Evolutionary conservation across 371 early-diverging fungal species (phyloP).

Genomic region (Saksenaea vasiformis): DNA sequence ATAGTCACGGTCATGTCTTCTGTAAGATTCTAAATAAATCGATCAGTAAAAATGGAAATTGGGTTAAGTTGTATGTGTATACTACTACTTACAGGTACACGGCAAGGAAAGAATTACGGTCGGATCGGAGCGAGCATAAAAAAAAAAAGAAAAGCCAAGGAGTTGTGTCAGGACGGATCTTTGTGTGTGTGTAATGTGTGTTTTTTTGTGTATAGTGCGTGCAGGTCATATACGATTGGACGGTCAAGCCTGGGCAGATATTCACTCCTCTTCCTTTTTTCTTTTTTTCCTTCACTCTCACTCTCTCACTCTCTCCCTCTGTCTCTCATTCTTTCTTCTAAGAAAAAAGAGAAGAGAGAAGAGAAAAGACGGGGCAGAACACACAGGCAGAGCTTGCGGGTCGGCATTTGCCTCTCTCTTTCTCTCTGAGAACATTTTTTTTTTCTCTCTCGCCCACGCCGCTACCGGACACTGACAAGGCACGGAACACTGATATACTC

Average conservation of each 20-base stretch:
- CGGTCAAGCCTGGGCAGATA: constrained; percentile 1
- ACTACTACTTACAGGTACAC: not conserved
- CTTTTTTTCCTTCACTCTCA: not conserved
- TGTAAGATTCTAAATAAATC: not conserved
- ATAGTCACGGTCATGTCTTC: constrained; percentile 18
- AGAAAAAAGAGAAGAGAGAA: not conserved
- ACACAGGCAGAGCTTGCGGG: constrained; percentile 9
- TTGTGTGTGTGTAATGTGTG: not conserved
- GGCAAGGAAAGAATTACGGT: not conserved
- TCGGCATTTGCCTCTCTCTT: constrained; percentile 1
- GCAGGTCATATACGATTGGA: not conserved
- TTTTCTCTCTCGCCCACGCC: constrained; percentile 8
- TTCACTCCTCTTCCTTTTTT: not conserved
- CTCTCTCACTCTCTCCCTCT: not conserved
- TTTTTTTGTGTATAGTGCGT: not conserved
- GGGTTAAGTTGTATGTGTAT: not conserved
- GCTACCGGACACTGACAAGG: constrained; percentile 18
- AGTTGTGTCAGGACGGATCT: constrained; percentile 4
- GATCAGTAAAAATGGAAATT: too few relatives aligned
- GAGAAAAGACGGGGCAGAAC: not conserved
- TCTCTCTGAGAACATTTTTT: not conserved
- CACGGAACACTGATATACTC: constrained; percentile 15
- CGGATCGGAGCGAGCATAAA: constrained; percentile 6
- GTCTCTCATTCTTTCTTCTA: not conserved
- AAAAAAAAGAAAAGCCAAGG: constrained; percentile 9